Evolutionary conservation across 192 early-diverging fungal genomes (phyloP), one percentile per base, ranked within the genome.

Genomic region (Coemansia sp.): DNA sequence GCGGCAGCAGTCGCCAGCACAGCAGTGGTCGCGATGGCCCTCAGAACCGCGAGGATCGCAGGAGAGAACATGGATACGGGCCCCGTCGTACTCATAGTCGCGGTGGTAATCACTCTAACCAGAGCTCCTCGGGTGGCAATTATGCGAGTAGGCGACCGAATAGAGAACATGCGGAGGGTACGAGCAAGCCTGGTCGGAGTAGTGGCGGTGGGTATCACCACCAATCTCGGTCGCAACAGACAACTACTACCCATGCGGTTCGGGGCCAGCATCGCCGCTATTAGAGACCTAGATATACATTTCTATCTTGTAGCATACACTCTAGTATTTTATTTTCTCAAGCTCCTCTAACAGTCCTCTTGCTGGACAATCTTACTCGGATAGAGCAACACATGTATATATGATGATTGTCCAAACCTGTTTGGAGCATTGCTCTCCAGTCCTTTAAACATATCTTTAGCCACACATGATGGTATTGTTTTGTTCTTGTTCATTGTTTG

Each of bases 21-120:
- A 41, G 28, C 21, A 66, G 62, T 18, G 61, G 64, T 14, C 43
- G 10, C 7, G 42, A 9, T 14, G 52, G 52, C 25, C 48, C 23
- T 25, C 48, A 26, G 48, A 39, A 59, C 25, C 66, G 66, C 14
- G 59, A 61, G n/a, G 66, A 61, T 20, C 66, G 66, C 33, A 65
- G 64, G 43, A 56, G 64, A 37, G 64, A 65, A 13, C 14, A 39
- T 28, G 64, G 64, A n/a, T 35, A 57, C 28, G 52, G 52, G 14
- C 25, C 52, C 10, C 52, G 52, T 8, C 52, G 52, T 20, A 14
- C 14, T 43, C 42, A 43, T 16, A 16, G 16, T 23, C 36, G 35
- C 26, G 31, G 25, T 12, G 14, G 20, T 26, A 65, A 36, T 31
- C 43, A 18, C 20, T 41, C 18, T 20, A 34, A 38, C 21, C 47